A percentile compares a stretch with the other conserved stretches of the same genome.
phyloP scores from a whole-genome alignment of 192 early-diverging fungal genomes.

The Obelidium mucronatum region DNA sequence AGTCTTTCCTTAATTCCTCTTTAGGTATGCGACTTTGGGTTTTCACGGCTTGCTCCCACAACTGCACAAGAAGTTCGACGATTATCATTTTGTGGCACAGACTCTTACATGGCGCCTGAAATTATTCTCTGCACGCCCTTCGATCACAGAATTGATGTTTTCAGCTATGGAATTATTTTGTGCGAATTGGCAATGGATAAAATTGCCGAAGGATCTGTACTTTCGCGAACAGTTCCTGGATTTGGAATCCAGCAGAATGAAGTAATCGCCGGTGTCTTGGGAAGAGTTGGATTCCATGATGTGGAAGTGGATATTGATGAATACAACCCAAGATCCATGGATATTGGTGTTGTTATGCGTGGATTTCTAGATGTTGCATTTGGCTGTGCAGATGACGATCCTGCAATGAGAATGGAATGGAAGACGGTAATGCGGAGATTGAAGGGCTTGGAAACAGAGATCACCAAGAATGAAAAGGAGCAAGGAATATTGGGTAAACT shows the following conservation, averaged over 20 bases:
- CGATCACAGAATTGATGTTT: slow-evolving; percentile 51
- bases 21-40: slow-evolving; percentile 56
- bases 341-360: slow-evolving; percentile 11
- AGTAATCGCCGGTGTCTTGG: background rate
- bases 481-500: slow-evolving; percentile 4
- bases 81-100: slow-evolving; percentile 56
- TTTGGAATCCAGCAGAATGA: slow-evolving; percentile 9
- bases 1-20: background rate
- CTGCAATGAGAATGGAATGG: slow-evolving; percentile 36
- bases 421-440: slow-evolving; percentile 49
- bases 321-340: slow-evolving; percentile 13
- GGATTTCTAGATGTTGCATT: slow-evolving; percentile 45
- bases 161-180: slow-evolving; percentile 53
- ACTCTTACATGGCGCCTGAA: slow-evolving; percentile 59
- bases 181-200: slow-evolving; percentile 47
- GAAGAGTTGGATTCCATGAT: background rate
- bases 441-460: slow-evolving; percentile 44
- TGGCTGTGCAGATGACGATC: slow-evolving; percentile 42
- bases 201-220: slow-evolving; percentile 15
- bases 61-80: slow-evolving; percentile 39
- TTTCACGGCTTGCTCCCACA: slow-evolving; percentile 39
- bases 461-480: slow-evolving; percentile 35
- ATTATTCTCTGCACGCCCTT: slow-evolving; percentile 52
- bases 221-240: slow-evolving; percentile 6
- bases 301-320: slow-evolving; percentile 35